phyloP scores from a whole-genome alignment of 208 protist genomes.

The Crithidia bombi region DNA sequence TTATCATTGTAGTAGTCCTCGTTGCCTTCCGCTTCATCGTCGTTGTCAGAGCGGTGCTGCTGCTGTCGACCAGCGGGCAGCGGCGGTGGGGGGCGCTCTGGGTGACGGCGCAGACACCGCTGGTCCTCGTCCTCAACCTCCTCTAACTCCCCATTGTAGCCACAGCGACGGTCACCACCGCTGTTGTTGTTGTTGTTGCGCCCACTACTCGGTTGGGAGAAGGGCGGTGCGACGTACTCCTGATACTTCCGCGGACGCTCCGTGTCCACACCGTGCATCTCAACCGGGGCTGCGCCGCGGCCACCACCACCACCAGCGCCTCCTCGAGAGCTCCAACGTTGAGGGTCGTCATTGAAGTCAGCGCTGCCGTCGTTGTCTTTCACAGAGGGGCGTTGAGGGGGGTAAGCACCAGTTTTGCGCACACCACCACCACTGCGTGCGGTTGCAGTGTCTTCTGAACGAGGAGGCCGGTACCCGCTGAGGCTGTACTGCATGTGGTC shows the following conservation, averaged over 20 bases:
- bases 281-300: not conserved
- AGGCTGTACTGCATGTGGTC: slow-evolving; percentile 31
- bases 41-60: not conserved
- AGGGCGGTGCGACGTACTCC: not conserved
- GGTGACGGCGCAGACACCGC: not conserved
- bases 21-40: not conserved
- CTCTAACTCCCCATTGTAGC: too few species aligned
- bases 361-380: not conserved
- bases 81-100: slow-evolving; percentile 9
- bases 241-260: not conserved
- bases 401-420: not conserved
- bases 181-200: too few species aligned
- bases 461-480: slow-evolving; percentile 11
- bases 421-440: not conserved
- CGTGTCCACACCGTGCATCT: not conserved
- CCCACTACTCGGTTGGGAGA: not conserved
- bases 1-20: too few species aligned
- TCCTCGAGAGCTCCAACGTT: too few species aligned
- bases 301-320: not conserved
- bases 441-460: not conserved
- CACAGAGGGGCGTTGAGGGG: not conserved
- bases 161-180: not conserved
- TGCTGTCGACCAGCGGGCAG: not conserved
- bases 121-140: not conserved
- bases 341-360: not conserved